Percentiles rank a stretch among this genome's conserved stretches.
Conservation (phyloP, 805 yeast genomes). For the Kazachstania bromeliacearum region DNA sequence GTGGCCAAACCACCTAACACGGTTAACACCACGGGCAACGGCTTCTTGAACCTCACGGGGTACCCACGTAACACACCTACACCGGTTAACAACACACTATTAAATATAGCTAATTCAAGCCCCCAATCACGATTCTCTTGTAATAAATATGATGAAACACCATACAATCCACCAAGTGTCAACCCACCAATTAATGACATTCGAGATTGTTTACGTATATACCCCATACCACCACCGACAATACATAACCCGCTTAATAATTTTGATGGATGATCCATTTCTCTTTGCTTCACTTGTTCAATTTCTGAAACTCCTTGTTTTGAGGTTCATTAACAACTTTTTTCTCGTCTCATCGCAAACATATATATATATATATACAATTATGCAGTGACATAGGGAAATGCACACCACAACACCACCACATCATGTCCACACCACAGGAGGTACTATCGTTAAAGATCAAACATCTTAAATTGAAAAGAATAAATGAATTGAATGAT, state of each 20-base stretch:
- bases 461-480: slow-evolving; percentile 46
- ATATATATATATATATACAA: too few relatives aligned
- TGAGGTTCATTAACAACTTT: too few relatives aligned
- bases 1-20: slow-evolving; percentile 55
- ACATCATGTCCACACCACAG: slow-evolving; percentile 7
- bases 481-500: slow-evolving; percentile 48
- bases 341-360: too few relatives aligned
- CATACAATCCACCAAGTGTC: slow-evolving; percentile 48
- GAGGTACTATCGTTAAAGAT: slow-evolving; percentile 34
- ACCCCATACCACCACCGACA: slow-evolving; percentile 66
- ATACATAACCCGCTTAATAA: slow-evolving; percentile 62
- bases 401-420: too few relatives aligned
- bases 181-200: slow-evolving; percentile 78
- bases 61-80: slow-evolving; percentile 69
- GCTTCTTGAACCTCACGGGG: slow-evolving; percentile 51
- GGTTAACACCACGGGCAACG: slow-evolving; percentile 62
- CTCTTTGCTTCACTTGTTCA: background rate
- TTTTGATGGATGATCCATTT: slow-evolving; percentile 67
- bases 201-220: slow-evolving; percentile 54
- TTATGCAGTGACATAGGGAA: too few relatives aligned
- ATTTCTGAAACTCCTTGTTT: too few relatives aligned
- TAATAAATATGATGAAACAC: slow-evolving; percentile 67
- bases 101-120: slow-evolving; percentile 66
- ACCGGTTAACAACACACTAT: slow-evolving; percentile 53
- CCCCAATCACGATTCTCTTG: slow-evolving; percentile 70